Conservation (phyloP, 2,329 filamentous ascomycete genomes). For the Paradendryphiella salina region DNA sequence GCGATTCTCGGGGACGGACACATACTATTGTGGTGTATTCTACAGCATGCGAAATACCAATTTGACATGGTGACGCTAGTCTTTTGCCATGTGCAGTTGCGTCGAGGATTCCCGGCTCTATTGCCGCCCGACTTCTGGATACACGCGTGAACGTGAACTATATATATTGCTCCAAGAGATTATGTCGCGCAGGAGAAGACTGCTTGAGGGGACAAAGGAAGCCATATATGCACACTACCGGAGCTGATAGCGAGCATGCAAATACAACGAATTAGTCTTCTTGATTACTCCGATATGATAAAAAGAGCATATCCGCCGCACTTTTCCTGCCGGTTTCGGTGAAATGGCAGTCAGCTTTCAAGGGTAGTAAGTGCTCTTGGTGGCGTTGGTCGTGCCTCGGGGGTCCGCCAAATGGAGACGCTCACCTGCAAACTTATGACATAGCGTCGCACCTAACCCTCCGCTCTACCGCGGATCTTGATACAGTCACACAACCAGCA, state of each 20-base stretch:
- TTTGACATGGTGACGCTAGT: constrained; percentile 13
- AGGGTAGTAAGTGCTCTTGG: background rate
- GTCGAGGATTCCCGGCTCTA: background rate
- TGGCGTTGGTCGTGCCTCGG: constrained; percentile 13
- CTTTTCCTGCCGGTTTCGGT: background rate
- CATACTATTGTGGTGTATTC: constrained; percentile 45
- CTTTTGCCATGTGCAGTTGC: background rate
- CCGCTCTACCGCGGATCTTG: constrained; percentile 8
- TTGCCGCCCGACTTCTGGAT: background rate
- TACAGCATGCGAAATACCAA: constrained; percentile 38
- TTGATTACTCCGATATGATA: background rate
- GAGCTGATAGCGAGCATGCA: background rate
- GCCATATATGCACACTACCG: background rate
- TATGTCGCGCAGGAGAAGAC: background rate
- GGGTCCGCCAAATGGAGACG: constrained; percentile 11
- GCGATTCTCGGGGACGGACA: constrained; percentile 24
- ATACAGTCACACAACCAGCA: background rate
- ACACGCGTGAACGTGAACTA: background rate
- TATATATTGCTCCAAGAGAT: background rate
- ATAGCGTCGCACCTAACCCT: constrained; percentile 16
- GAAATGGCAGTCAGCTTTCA: background rate
- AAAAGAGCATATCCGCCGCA: background rate
- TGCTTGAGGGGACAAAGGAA: background rate
- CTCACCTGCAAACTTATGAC: constrained; percentile 15
- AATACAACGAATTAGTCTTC: background rate